These are phyloP conservation scores for Linanthus parryae DNA, from an alignment of 148 eudicot genomes.

Conservation along the genomic window DNA sequence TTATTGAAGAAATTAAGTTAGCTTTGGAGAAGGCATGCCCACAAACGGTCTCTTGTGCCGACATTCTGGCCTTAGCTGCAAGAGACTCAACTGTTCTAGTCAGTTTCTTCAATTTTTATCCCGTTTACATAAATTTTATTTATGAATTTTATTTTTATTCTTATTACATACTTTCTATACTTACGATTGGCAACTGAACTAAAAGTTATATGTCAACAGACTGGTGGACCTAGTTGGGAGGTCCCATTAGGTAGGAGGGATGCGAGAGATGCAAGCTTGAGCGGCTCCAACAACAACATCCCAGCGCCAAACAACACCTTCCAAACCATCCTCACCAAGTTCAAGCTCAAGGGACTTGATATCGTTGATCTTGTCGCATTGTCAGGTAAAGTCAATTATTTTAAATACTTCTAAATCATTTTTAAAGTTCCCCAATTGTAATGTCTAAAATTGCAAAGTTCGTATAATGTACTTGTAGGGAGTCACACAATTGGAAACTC, in stretches of 20 bases:
- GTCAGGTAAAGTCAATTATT: conserved; percentile 53
- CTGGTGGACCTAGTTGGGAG: conserved; percentile 87
- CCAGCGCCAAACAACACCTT: conserved; percentile 95
- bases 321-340: conserved; percentile 78
- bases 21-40: conserved; percentile 76
- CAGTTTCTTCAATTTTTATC: conserved; percentile 5
- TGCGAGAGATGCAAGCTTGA: conserved; percentile 62
- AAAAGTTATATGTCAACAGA: conserved; percentile 19
- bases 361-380: conserved; percentile 87
- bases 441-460: neutral
- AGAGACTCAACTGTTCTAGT: conserved; percentile 78
- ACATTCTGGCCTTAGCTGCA: conserved; percentile 59
- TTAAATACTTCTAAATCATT: no score
- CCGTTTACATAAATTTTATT: neutral
- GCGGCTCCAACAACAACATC: conserved; percentile 84
- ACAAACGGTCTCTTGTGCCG: conserved; percentile 81
- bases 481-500: conserved; percentile 86
- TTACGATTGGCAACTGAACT: neutral
- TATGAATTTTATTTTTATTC: neutral
- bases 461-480: conserved; percentile 18
- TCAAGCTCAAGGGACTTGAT: conserved; percentile 61
- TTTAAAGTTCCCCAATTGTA: neutral
- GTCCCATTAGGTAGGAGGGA: conserved; percentile 90
- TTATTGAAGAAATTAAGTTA: conserved; percentile 68
- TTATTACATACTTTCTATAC: neutral